Evolutionary conservation across 148 eudicot genomes (phyloP).

Genomic region (Agrostemma githago): DNA sequence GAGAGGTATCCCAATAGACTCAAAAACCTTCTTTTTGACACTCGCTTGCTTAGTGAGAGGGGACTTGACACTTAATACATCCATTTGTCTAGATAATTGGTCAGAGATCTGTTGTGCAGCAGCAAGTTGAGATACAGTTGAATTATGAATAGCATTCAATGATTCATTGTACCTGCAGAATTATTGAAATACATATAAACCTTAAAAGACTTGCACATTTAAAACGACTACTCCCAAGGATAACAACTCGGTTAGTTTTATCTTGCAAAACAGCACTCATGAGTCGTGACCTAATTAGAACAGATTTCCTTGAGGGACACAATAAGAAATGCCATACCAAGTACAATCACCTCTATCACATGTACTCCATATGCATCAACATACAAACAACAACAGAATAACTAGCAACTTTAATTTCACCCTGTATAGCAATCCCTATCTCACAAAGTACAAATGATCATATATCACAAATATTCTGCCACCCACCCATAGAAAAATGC

Average conservation of each 20-base stretch:
- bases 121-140: constrained; percentile 69
- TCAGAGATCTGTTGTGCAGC: constrained; percentile 87
- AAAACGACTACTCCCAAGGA: background rate
- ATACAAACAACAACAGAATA: background rate
- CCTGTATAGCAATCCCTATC: background rate
- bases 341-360: background rate
- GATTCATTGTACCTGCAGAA: constrained; percentile 62
- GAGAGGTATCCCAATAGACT: constrained; percentile 71
- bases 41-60: constrained; percentile 39
- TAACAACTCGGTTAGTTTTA: background rate
- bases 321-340: background rate
- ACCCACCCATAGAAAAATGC: background rate
- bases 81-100: constrained; percentile 74
- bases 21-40: constrained; percentile 69
- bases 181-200: constrained; percentile 10
- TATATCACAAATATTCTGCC: background rate
- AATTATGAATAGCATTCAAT: constrained; percentile 63
- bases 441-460: background rate
- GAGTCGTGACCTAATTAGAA: background rate
- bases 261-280: background rate
- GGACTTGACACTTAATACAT: constrained; percentile 51
- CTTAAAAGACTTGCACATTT: background rate
- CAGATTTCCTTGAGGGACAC: background rate
- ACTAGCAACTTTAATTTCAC: background rate
- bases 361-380: background rate